phyloP scores from a whole-genome alignment of 495 filamentous ascomycete species.

The Bryoglossum gracile region DNA sequence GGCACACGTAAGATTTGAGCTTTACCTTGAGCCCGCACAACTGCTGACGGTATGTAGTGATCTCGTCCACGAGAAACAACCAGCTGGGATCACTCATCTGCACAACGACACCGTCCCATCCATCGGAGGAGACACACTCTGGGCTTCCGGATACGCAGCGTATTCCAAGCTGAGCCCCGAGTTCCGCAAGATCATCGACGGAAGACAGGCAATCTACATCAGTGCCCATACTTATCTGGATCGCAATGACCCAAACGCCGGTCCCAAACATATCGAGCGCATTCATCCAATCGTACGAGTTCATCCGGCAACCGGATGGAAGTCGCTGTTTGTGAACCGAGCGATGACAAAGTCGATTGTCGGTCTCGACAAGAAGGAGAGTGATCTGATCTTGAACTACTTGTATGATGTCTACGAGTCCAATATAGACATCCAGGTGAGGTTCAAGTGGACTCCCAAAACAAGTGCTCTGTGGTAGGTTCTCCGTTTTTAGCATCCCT shows the following conservation, averaged over 20 bases:
- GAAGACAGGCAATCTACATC: slow-evolving; percentile 56
- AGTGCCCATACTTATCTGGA: slow-evolving; percentile 63
- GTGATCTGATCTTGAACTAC: slow-evolving; percentile 50
- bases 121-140: slow-evolving; percentile 63
- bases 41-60: slow-evolving; percentile 30
- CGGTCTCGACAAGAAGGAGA: slow-evolving; percentile 60
- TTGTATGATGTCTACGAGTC: slow-evolving; percentile 57
- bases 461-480: slow-evolving; percentile 59
- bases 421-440: slow-evolving; percentile 74
- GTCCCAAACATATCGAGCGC: slow-evolving; percentile 57
- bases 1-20: slow-evolving; percentile 44
- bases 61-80: slow-evolving; percentile 62
- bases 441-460: slow-evolving; percentile 55
- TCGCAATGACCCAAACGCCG: slow-evolving; percentile 50
- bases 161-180: slow-evolving; percentile 65
- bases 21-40: no score
- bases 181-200: slow-evolving; percentile 66
- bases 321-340: slow-evolving; percentile 59
- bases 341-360: slow-evolving; percentile 58
- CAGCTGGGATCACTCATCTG: slow-evolving; percentile 62
- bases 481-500: no score
- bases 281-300: slow-evolving; percentile 62
- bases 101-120: slow-evolving; percentile 61
- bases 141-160: slow-evolving; percentile 61
- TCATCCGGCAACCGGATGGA: slow-evolving; percentile 77